Evolutionary conservation across 1,139 yeast genomes (phyloP), one percentile per base, ranked within the genome.

Genomic region (Wickerhamomyces sp.): DNA sequence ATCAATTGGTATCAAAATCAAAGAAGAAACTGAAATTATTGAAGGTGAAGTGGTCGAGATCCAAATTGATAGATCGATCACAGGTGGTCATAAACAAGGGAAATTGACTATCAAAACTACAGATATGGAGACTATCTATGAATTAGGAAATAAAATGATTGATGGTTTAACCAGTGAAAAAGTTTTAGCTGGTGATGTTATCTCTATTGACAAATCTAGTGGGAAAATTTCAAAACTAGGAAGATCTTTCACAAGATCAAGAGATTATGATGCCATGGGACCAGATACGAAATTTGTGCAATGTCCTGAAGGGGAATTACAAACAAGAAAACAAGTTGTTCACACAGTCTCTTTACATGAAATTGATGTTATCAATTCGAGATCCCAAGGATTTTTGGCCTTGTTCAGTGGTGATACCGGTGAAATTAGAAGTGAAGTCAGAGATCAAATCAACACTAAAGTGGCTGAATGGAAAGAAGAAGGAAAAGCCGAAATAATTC

Each of bases 391-490:
- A 14, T 92, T 92, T 60, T 71, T 94, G 60, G 98, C 98, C 2
- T 72, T 94, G 48, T 94, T 94, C 60, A 83, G 94, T 38, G 98
- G 97, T 52, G 98, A 92, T 62, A 92, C 97, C 20, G 98, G 98
- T 51, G 98, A 92, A 68, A 92, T 92, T 54, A 76, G 96, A 53
- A 76, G 94, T 12, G 98, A 94, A 64, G 95, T 94, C 28, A 81
- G 99, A 59, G 97, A 90, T 60, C 98, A 94, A 67, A 92, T 94
- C 62, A 92, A 94, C 66, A 78, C 90, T 38, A 92, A 92, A 66
- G 97, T 94, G 40, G 95, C 95, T 24, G 98, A 94, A 66, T 94
- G 98, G 98, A 88, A 86, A 59, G 99, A 94, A 70, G 98, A 94
- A 71, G 98, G 98, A 43, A 94, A 92, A 63, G 98, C 98, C 12